These are phyloP conservation scores for Sphagnurus paluster DNA, from an alignment of 1,284 basidiomycete species.

Conservation along the genomic window DNA sequence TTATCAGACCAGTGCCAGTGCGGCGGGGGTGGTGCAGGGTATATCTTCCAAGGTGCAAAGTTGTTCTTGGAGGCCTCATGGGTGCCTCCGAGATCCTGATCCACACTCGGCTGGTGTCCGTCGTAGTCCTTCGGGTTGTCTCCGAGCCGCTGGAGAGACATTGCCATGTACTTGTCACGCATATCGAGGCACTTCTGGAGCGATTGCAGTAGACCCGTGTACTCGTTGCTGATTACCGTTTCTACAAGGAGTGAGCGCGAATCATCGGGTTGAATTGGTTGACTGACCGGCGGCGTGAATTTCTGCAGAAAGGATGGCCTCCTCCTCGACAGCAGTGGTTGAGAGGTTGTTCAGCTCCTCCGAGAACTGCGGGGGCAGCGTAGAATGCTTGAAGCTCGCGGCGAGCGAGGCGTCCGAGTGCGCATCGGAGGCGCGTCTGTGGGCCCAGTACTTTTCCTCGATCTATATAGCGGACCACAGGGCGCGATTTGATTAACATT, in stretches of 20 bases:
- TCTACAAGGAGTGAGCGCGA: slow-evolving; percentile 30
- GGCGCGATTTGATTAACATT: no score
- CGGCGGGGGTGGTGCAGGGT: slow-evolving; percentile 87
- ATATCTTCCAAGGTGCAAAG: slow-evolving; percentile 77
- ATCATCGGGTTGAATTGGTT: neutral
- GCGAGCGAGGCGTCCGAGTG: slow-evolving; percentile 42
- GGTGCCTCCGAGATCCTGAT: slow-evolving; percentile 17
- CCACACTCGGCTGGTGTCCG: slow-evolving; percentile 26
- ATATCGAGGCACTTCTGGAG: slow-evolving; percentile 83
- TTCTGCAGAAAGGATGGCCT: slow-evolving; percentile 31
- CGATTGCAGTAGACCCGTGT: slow-evolving; percentile 53
- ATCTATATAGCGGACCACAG: no score
- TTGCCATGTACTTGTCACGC: slow-evolving; percentile 89
- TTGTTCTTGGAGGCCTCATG: slow-evolving; percentile 26
- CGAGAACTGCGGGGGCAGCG: slow-evolving; percentile 27
- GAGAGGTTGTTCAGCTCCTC: slow-evolving; percentile 21
- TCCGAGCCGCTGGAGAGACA: slow-evolving; percentile 84
- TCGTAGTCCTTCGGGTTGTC: slow-evolving; percentile 93
- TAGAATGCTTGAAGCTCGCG: slow-evolving; percentile 40
- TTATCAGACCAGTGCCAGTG: slow-evolving; percentile 86
- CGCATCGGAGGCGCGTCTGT: slow-evolving; percentile 53
- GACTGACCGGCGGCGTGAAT: slow-evolving; percentile 29
- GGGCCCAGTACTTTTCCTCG: slow-evolving; percentile 68
- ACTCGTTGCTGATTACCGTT: slow-evolving; percentile 50
- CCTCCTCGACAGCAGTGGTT: slow-evolving; percentile 40